A percentile compares a stretch with the other conserved stretches of the same genome.
phyloP scores from a whole-genome alignment of 352 stramenopile species.

The Globisporangium nunn region DNA sequence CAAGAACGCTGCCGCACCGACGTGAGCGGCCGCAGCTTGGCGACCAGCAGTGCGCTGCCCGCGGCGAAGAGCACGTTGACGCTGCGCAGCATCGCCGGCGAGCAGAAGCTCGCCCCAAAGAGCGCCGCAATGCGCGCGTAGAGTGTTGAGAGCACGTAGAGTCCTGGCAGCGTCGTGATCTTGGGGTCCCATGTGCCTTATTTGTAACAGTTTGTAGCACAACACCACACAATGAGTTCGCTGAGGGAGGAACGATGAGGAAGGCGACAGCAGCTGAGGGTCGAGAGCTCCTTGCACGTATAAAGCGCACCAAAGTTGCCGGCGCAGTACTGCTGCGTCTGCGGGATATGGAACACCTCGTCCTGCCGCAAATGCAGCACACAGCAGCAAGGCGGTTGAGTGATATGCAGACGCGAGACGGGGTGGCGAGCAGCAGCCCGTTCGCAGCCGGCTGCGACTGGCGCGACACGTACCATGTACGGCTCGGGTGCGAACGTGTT shows the following conservation, averaged over 20 bases:
- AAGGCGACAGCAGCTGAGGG: no score
- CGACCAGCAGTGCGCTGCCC: constrained; percentile 44
- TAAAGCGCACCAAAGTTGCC: constrained; percentile 42
- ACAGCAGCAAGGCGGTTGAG: not conserved
- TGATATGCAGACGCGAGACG: not conserved
- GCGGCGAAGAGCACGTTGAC: constrained; percentile 78
- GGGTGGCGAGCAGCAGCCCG: not conserved
- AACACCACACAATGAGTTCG: no score
- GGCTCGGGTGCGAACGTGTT: constrained; percentile 33
- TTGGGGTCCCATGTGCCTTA: constrained; percentile 82
- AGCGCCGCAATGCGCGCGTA: constrained; percentile 21
- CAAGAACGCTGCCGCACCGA: constrained; percentile 10
- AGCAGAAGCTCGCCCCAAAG: constrained; percentile 37
- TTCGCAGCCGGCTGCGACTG: not conserved
- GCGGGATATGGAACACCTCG: constrained; percentile 79
- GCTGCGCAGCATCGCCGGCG: constrained; percentile 47
- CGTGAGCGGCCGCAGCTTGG: constrained; percentile 36
- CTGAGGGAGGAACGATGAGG: not conserved
- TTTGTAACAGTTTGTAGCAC: no score
- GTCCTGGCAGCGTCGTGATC: constrained; percentile 89
- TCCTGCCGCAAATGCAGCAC: constrained; percentile 37
- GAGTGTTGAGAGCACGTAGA: constrained; percentile 67
- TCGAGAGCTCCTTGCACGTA: not conserved
- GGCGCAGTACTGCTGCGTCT: constrained; percentile 77
- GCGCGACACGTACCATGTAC: constrained; percentile 54